Base-by-base conservation (phyloP, 2,329 filamentous ascomycete species). In the Fusarium hostae region DNA sequence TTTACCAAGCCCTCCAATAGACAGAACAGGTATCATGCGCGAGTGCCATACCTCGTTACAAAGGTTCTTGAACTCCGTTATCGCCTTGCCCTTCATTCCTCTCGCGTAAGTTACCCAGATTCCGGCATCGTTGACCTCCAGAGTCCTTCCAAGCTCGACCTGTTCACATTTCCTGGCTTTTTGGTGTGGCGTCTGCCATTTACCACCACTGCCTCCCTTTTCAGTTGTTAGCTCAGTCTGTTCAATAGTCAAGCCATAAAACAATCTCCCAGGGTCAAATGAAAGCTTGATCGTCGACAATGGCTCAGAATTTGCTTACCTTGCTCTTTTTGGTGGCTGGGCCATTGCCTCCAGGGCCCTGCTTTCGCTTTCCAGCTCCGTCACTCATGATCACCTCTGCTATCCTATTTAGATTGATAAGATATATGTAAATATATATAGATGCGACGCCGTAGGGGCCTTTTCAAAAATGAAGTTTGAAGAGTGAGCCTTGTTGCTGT, bases 71-170 rank as follows among this genome's bases (percentile, higher is more conserved):
- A 94, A 85, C 78, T 95, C 93, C 54, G 86, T 84, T 5, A 92
- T 86, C 18, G 92, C 91, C 79, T 90, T 91, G 44, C 84, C 85
- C 80, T 93, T 92, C 83, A 92, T 91, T 71, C 89, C 88, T 77
- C 91, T 88, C 56, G 91, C 89, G 78, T 92, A 95, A 1, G 92
- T 94, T 32, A 91, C 90, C 92, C 92, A 95, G 64, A 95, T 90
- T 9, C 93, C 93, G 57, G 86, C 84, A 76, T 94, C 91, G 9
- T 92, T 92, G 9, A 91, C 84, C 73, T 92, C 88, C 51, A 94
- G 81, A 16, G 80, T 78, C 41, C 81, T 84, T 43, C 84, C 85
- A 71, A 81, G 73, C 41, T 82, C 82, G 18, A 80, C 81, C 66
- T 81, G 79, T 55, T 81, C 79, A 24, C 82, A 81, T 45, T 83